Conservation (phyloP, 352 stramenopile species). For the Thraustotheca clavata region DNA sequence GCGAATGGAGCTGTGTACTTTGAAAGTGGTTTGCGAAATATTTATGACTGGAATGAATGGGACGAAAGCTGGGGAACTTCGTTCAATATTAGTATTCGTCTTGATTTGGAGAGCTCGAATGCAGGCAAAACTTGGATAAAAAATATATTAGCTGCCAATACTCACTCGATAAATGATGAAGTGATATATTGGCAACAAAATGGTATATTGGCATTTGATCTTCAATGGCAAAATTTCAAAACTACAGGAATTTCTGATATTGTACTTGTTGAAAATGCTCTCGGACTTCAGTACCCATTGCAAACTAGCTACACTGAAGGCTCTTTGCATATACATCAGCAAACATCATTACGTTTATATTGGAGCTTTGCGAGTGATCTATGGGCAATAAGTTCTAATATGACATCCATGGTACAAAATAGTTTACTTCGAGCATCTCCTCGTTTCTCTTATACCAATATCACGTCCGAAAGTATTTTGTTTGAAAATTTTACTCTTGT, state of each 20-base stretch:
- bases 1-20: slow-evolving; percentile 17
- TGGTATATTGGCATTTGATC: background rate
- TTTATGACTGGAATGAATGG: background rate
- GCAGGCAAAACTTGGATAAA: background rate
- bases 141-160: background rate
- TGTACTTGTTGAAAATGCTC: background rate
- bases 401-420: background rate
- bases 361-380: background rate
- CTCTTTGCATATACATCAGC: background rate
- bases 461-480: background rate
- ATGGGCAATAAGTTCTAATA: background rate
- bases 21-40: slow-evolving; percentile 5
- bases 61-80: background rate
- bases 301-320: background rate
- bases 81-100: background rate
- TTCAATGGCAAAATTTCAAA: slow-evolving; percentile 17
- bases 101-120: background rate
- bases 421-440: background rate
- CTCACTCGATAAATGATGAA: slow-evolving; percentile 1
- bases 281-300: background rate
- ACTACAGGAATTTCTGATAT: background rate
- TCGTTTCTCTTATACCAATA: background rate
- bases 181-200: background rate
- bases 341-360: background rate
- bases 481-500: background rate